A percentile compares a stretch with the other conserved stretches of the same genome.
Evolutionary conservation across 768 basidiomycete species (phyloP).

Genomic region (Leccinellum rugosiceps): DNA sequence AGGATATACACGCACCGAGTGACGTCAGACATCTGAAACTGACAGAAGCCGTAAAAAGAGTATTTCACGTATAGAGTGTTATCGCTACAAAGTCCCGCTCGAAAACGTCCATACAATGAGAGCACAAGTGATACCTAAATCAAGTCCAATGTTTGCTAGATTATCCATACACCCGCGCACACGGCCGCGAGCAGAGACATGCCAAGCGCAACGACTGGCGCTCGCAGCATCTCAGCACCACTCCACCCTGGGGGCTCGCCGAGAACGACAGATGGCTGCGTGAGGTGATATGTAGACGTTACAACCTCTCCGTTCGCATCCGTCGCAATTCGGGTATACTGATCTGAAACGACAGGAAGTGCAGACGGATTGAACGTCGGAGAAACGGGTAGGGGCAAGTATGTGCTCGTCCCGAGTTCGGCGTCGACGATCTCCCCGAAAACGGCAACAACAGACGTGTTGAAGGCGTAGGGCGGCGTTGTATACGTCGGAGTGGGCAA

Average conservation of each 20-base stretch:
- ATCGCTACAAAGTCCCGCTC: background rate
- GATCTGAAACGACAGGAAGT: constrained; percentile 53
- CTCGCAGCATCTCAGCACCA: constrained; percentile 9
- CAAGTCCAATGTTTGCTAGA: constrained; percentile 7
- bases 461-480: constrained; percentile 65
- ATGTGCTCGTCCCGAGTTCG: constrained; percentile 71
- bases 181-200: constrained; percentile 10
- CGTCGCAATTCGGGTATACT: constrained; percentile 57
- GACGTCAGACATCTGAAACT: background rate
- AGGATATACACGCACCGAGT: background rate
- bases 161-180: constrained; percentile 13
- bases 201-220: constrained; percentile 10
- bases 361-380: constrained; percentile 45
- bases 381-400: constrained; percentile 52
- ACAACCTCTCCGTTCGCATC: constrained; percentile 48
- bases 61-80: background rate
- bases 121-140: background rate
- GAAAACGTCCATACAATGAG: background rate
- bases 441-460: constrained; percentile 56
- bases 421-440: constrained; percentile 54
- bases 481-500: constrained; percentile 62
- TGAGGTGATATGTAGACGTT: constrained; percentile 52
- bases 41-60: background rate
- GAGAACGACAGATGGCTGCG: constrained; percentile 47
- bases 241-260: constrained; percentile 65